A percentile compares a stretch with the other conserved stretches of the same genome.
These are phyloP conservation scores for Fusarium sp. DNA, from an alignment of 2,329 filamentous ascomycete genomes.

Conservation along the genomic window DNA sequence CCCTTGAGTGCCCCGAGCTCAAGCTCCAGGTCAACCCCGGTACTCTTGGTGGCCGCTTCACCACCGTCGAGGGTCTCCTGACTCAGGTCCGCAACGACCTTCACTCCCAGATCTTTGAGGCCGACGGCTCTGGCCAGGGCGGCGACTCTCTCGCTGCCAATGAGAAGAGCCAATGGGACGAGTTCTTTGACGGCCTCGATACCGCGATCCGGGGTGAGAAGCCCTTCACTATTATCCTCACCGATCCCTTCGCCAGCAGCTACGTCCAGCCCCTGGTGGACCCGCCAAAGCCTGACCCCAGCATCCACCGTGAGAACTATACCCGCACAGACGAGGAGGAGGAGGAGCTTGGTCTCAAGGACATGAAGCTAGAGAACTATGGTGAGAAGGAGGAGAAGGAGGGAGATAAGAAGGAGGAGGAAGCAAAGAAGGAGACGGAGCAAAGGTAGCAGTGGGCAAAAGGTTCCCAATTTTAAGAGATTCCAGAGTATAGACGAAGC, in stretches of 20 bases:
- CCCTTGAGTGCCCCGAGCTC: slow-evolving; percentile 87
- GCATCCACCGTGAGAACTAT: slow-evolving; percentile 86
- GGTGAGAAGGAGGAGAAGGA: slow-evolving; percentile 58
- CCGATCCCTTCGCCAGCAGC: slow-evolving; percentile 90
- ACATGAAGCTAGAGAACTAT: slow-evolving; percentile 95
- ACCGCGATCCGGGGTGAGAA: slow-evolving; percentile 83
- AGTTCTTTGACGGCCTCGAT: slow-evolving; percentile 83
- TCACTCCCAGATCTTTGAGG: slow-evolving; percentile 86
- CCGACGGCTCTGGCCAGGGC: slow-evolving; percentile 68
- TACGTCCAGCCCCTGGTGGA: slow-evolving; percentile 93
- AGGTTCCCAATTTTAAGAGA: slow-evolving; percentile 5
- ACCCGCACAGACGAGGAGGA: slow-evolving; percentile 90
- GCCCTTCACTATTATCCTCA: slow-evolving; percentile 85
- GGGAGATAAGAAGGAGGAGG: slow-evolving; percentile 13
- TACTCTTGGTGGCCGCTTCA: slow-evolving; percentile 95
- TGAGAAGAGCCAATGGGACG: slow-evolving; percentile 79
- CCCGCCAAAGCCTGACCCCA: slow-evolving; percentile 75
- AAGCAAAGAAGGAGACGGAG: slow-evolving; percentile 24
- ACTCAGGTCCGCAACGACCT: slow-evolving; percentile 94
- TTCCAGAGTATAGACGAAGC: slow-evolving; percentile 31
- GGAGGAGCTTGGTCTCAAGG: slow-evolving; percentile 88
- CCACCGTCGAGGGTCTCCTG: slow-evolving; percentile 92
- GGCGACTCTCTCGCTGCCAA: slow-evolving; percentile 81
- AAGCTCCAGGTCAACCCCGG: slow-evolving; percentile 90
- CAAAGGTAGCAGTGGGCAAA: slow-evolving; percentile 24